A percentile compares a stretch with the other conserved stretches of the same genome.
Conservation (phyloP, 164 flowering plant species). For the Aristolochia contorta region DNA sequence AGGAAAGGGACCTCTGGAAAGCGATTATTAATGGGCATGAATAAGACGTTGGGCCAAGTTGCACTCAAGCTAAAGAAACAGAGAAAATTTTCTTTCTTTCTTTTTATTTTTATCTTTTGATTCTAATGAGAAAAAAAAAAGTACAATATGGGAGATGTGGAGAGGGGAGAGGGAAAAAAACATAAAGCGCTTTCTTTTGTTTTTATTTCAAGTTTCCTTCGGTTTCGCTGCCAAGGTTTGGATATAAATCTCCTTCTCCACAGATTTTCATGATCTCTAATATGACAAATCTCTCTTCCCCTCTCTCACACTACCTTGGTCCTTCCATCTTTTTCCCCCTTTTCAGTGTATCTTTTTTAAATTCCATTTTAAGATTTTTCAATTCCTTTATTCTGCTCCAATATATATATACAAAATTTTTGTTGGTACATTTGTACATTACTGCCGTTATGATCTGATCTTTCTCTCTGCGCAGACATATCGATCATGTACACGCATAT, state of each 20-base stretch:
- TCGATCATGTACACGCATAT: too few species aligned
- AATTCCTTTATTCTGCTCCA: too few species aligned
- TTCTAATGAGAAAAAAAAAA: neutral
- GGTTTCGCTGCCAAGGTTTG: too few species aligned
- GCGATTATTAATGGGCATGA: conserved; percentile 21
- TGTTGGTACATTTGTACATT: too few species aligned
- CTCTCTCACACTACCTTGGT: neutral
- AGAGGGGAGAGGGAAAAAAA: neutral
- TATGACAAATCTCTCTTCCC: neutral
- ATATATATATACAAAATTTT: too few species aligned
- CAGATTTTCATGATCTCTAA: neutral
- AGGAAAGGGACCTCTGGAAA: conserved; percentile 18
- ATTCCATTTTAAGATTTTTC: neutral
- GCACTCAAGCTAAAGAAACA: conserved; percentile 4
- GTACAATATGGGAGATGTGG: neutral
- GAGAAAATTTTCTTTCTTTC: neutral
- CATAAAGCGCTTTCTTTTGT: too few species aligned
- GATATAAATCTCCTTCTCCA: too few species aligned
- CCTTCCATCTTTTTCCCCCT: neutral
- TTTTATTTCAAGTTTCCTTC: too few species aligned
- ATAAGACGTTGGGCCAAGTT: conserved; percentile 20
- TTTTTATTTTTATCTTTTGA: neutral
- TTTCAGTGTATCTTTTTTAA: neutral
- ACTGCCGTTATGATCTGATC: too few species aligned
- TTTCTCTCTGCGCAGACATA: too few species aligned